Evolutionary conservation across 176 grass and related monocot species (phyloP).

Genomic region (Zoysia japonica): DNA sequence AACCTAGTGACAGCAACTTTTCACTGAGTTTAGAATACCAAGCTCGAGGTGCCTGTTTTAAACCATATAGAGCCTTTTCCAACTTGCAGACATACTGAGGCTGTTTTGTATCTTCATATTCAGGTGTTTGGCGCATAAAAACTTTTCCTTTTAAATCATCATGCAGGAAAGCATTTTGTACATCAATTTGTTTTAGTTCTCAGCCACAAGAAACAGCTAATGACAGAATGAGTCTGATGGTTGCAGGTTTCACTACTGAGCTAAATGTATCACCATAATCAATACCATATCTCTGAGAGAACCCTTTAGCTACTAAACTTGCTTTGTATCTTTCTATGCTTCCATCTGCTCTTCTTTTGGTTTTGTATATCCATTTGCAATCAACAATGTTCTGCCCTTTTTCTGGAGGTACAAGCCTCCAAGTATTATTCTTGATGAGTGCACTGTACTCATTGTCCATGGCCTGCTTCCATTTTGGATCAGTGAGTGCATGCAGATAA

Average conservation of each 20-base stretch:
- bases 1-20: no score
- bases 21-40: no score
- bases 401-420: no score
- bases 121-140: neutral
- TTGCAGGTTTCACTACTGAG: neutral
- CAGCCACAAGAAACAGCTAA: neutral
- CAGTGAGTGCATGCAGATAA: no score
- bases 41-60: neutral
- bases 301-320: neutral
- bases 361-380: no score
- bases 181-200: neutral
- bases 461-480: no score
- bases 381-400: no score
- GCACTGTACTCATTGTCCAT: no score
- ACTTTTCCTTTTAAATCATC: neutral
- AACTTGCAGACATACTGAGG: neutral
- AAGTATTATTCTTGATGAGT: no score
- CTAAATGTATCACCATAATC: neutral
- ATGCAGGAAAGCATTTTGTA: neutral
- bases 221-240: neutral
- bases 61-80: neutral
- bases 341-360: neutral
- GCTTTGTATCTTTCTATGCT: neutral
- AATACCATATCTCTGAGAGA: neutral
- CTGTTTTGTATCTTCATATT: neutral